These are phyloP conservation scores for Eremochloa ophiuroides DNA, from an alignment of 176 grass and related monocot species.

Conservation along the genomic window DNA sequence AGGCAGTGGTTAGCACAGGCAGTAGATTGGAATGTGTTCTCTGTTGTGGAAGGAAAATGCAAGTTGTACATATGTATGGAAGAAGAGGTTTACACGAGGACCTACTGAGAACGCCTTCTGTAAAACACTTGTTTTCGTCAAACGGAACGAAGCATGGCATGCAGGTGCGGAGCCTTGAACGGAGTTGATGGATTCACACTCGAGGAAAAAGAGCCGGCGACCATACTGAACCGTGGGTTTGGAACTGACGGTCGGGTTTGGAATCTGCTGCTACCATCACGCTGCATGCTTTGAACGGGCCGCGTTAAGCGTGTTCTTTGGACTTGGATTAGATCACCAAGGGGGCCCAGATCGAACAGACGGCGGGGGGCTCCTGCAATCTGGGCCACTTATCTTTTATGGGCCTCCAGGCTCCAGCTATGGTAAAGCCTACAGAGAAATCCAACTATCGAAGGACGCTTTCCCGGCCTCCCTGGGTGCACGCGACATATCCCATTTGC, in stretches of 20 bases:
- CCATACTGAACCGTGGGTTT: not conserved
- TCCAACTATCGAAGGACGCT: too few relatives aligned
- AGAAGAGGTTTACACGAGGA: not conserved
- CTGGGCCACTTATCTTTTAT: not conserved
- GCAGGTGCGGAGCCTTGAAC: not conserved
- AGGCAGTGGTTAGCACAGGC: not conserved
- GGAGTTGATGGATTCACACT: not conserved
- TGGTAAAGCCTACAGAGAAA: not conserved
- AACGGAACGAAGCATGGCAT: not conserved
- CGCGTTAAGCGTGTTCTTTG: not conserved
- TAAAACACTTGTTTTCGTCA: not conserved
- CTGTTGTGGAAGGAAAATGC: too few relatives aligned
- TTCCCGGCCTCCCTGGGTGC: too few relatives aligned
- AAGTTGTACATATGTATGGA: not conserved
- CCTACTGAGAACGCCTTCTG: not conserved
- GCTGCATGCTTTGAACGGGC: not conserved
- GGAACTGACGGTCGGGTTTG: not conserved
- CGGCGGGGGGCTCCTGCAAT: not conserved
- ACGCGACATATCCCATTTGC: too few relatives aligned
- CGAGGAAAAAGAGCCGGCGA: not conserved
- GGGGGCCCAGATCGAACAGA: not conserved
- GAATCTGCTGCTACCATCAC: not conserved
- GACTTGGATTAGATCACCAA: not conserved
- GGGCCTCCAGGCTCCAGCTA: not conserved
- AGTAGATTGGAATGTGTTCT: not conserved